Evolutionary conservation across 2,329 filamentous ascomycete species (phyloP).

Genomic region (Aspergillus viridinutans): DNA sequence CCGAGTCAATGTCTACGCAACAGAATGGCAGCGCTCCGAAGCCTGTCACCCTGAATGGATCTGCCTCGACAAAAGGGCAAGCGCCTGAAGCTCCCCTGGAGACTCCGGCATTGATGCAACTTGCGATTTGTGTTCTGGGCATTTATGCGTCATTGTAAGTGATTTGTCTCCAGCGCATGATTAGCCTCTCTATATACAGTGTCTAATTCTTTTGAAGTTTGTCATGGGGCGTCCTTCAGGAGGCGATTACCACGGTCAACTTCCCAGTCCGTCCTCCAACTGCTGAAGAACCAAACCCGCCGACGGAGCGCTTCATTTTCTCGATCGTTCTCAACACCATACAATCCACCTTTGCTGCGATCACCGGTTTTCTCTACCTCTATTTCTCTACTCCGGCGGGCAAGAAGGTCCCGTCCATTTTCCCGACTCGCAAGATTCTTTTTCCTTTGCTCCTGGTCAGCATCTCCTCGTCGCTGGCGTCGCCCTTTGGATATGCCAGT

Average conservation of each 20-base stretch:
- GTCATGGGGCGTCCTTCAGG: slow-evolving; percentile 94
- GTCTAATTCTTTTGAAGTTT: slow-evolving; percentile 51
- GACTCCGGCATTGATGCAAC: slow-evolving; percentile 63
- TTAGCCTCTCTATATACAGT: background rate
- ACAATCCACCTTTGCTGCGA: slow-evolving; percentile 82
- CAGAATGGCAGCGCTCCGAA: slow-evolving; percentile 29
- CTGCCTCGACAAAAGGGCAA: slow-evolving; percentile 15
- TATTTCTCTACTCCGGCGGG: slow-evolving; percentile 57
- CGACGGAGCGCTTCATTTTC: slow-evolving; percentile 76
- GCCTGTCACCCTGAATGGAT: slow-evolving; percentile 14
- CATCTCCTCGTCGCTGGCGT: slow-evolving; percentile 80
- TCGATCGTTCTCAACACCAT: slow-evolving; percentile 95
- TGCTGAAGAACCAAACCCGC: slow-evolving; percentile 31
- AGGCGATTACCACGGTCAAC: slow-evolving; percentile 89
- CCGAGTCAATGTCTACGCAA: slow-evolving; percentile 23
- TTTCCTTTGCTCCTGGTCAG: slow-evolving; percentile 78
- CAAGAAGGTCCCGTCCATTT: slow-evolving; percentile 52
- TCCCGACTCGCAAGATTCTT: slow-evolving; percentile 72
- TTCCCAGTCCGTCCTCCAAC: slow-evolving; percentile 62
- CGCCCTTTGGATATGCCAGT: slow-evolving; percentile 91
- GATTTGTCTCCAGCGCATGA: background rate
- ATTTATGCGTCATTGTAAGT: slow-evolving; percentile 94
- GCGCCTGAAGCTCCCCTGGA: slow-evolving; percentile 28
- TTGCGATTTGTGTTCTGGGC: slow-evolving; percentile 82
- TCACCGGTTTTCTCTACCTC: slow-evolving; percentile 79